Evolutionary conservation across 1,139 yeast species (phyloP).

Genomic region (Hemisphaericaspora lyxosophila): DNA sequence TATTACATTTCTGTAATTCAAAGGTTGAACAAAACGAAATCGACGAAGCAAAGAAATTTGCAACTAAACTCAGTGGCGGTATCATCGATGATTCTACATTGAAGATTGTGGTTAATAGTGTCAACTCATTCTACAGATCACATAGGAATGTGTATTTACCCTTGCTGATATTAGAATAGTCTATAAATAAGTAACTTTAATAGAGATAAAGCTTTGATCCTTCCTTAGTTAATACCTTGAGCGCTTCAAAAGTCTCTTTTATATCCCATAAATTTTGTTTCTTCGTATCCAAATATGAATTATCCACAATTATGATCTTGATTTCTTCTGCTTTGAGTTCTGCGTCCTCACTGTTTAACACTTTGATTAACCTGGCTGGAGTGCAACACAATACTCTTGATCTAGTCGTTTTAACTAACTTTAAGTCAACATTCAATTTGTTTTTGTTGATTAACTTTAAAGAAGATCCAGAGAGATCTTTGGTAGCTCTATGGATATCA

Average conservation of each 20-base stretch:
- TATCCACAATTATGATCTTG: slow-evolving; percentile 60
- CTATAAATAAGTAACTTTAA: slow-evolving; percentile 18
- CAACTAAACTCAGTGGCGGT: slow-evolving; percentile 3
- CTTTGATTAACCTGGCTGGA: slow-evolving; percentile 59
- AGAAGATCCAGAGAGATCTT: slow-evolving; percentile 54
- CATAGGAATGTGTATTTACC: slow-evolving; percentile 36
- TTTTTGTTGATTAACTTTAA: slow-evolving; percentile 68
- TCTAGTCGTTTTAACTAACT: slow-evolving; percentile 47
- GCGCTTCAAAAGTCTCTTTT: slow-evolving; percentile 42
- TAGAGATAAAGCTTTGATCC: slow-evolving; percentile 54
- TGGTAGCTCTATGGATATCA: slow-evolving; percentile 64
- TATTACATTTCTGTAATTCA: slow-evolving; percentile 23
- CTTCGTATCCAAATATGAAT: slow-evolving; percentile 62
- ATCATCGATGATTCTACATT: slow-evolving; percentile 17
- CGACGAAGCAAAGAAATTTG: slow-evolving; percentile 1
- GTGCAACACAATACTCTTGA: slow-evolving; percentile 61
- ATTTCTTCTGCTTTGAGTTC: slow-evolving; percentile 48
- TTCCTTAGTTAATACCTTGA: slow-evolving; percentile 40
- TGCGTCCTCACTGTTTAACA: slow-evolving; percentile 42
- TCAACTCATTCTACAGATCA: slow-evolving; percentile 31
- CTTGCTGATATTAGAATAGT: slow-evolving; percentile 22
- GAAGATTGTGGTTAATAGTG: slow-evolving; percentile 21
- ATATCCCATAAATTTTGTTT: slow-evolving; percentile 64
- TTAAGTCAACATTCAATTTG: slow-evolving; percentile 57
- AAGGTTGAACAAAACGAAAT: slow-evolving; percentile 11